Conservation (phyloP, 257 asterid genomes). For the Knoxia roxburghii region DNA sequence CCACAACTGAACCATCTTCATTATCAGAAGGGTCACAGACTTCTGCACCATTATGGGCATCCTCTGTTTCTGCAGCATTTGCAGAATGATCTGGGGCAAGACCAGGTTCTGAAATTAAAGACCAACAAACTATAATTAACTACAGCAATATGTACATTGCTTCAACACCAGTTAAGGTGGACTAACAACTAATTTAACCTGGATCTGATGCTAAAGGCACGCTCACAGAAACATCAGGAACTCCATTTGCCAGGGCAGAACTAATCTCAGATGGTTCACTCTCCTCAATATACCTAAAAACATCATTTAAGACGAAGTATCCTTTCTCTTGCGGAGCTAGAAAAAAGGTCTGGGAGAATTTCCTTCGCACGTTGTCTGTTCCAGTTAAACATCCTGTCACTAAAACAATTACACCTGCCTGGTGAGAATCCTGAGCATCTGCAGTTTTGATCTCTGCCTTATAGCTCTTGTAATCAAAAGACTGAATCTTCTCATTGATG, state of each 20-base stretch:
- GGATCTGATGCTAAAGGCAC: constrained; percentile 35
- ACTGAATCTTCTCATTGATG: constrained; percentile 68
- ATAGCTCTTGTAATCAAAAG: constrained; percentile 82
- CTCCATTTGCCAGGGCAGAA: constrained; percentile 28
- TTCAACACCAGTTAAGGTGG: not conserved
- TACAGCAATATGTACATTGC: not conserved
- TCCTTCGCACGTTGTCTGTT: constrained; percentile 54
- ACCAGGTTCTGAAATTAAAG: constrained; percentile 51
- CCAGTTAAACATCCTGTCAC: constrained; percentile 94
- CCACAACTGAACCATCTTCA: constrained; percentile 37
- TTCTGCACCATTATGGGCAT: constrained; percentile 40
- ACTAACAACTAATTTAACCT: constrained; percentile 35
- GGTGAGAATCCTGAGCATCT: constrained; percentile 78
- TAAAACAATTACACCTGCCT: constrained; percentile 68
- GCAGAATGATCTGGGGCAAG: constrained; percentile 43
- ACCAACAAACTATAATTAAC: constrained; percentile 16
- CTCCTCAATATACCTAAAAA: constrained; percentile 67
- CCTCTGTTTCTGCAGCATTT: constrained; percentile 37
- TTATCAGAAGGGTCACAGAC: constrained; percentile 34
- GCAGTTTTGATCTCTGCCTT: constrained; percentile 90
- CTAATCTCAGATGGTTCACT: constrained; percentile 34
- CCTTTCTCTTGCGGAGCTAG: constrained; percentile 96
- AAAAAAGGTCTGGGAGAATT: constrained; percentile 78
- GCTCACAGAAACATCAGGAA: constrained; percentile 23
- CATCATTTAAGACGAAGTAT: constrained; percentile 76